Base-by-base conservation (phyloP, 108 stramenopile species). In the Cyclostephanos invisitatus region DNA sequence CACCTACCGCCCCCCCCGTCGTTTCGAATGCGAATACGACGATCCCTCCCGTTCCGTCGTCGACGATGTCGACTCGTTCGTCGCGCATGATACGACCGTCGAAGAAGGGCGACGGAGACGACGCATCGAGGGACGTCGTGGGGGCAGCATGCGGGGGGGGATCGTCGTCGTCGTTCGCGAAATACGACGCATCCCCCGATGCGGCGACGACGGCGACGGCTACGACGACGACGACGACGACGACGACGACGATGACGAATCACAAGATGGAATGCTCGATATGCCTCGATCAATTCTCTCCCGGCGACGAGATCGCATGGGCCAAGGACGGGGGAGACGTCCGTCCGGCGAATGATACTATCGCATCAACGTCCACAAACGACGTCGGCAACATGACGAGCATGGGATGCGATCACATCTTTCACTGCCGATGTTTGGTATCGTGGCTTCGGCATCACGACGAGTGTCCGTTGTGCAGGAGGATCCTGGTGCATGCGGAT, bases 401-500 rank as follows among this genome's bases (percentile, higher is more conserved):
- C 55, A 21, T 36, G 58, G 78, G 72, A 11, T 82, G 81, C 46
- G 77, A 68, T 69, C 81, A 82, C 44, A 78, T 82, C 21, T 82
- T 78, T 50, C 81, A 82, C 54, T 25, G 74, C 47, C 77, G 53
- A 27, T 82, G 81, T 42, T 42, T 82, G 9, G 25, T 78, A 8
- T 38, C 77, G 6, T 82, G 81, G 81, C 56, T 82, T 12, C 48
- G 58, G 50, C 29, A 56, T 60, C 72, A 78, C 46, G 81, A 82
- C 47, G 81, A 69, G 12, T 82, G 81, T 49, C 81, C 81, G 10
- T 62, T 74, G 21, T 82, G 81, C 44, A 54, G 81, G 44, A 74
- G 77, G 49, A 78, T 62, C 35, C 48, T 82, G 62, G 77, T 82
- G 20, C 78, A 80, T 53, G 62, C 44, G 18, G 66, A 80, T 80